Conservation (phyloP, 2,329 filamentous ascomycete species). For the Fusarium incarnatum region DNA sequence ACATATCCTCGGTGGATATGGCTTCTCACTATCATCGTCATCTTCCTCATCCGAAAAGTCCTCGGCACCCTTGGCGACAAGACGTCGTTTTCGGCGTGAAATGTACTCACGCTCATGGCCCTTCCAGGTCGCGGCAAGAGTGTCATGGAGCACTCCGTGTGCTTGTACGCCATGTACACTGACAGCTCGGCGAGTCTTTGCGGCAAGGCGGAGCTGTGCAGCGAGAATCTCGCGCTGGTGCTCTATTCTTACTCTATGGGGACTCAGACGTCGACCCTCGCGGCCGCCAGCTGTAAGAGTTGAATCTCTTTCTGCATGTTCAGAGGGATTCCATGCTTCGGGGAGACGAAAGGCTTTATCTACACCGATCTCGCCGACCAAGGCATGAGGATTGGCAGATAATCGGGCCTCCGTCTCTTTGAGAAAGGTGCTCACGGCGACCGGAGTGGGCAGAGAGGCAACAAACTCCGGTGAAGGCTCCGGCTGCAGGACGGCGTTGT, state of each 20-base stretch:
- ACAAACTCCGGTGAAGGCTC: constrained; percentile 57
- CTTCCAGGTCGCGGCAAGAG: constrained; percentile 74
- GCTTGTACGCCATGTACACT: constrained; percentile 82
- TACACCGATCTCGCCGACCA: constrained; percentile 82
- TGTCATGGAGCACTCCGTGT: constrained; percentile 76
- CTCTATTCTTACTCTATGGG: constrained; percentile 72
- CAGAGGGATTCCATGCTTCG: constrained; percentile 61
- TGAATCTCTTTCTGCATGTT: constrained; percentile 44
- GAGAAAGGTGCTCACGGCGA: constrained; percentile 69
- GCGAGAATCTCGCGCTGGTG: constrained; percentile 76
- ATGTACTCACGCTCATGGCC: constrained; percentile 73
- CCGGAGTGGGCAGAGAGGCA: constrained; percentile 68
- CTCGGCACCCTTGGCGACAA: constrained; percentile 61
- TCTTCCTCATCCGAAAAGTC: constrained; percentile 56
- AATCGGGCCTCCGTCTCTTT: constrained; percentile 67
- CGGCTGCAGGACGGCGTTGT: constrained; percentile 73
- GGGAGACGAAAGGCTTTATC: constrained; percentile 84
- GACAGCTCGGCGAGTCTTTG: constrained; percentile 71
- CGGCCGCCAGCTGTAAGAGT: constrained; percentile 74
- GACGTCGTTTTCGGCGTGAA: constrained; percentile 68
- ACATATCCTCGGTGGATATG: constrained; percentile 89
- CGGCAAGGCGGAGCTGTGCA: constrained; percentile 78
- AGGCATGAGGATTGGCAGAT: constrained; percentile 67
- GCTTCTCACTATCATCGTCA: constrained; percentile 55
- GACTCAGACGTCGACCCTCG: constrained; percentile 75